Conservation (phyloP, 257 asterid genomes). For the Lycium barbarum region DNA sequence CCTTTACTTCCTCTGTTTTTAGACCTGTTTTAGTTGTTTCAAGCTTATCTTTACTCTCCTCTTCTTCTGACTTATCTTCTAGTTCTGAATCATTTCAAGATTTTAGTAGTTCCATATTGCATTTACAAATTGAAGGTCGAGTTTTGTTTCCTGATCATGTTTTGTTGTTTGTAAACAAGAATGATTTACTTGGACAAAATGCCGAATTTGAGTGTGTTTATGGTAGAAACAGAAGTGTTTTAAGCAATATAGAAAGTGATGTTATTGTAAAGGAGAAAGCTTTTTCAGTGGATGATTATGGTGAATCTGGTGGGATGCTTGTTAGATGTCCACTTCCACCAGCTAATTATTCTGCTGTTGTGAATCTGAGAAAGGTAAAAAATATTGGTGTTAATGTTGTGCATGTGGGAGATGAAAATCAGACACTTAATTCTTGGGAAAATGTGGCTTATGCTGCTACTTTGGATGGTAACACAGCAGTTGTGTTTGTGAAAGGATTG, state of each 20-base stretch:
- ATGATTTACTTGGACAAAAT: slow-evolving; percentile 37
- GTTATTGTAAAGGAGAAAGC: slow-evolving; percentile 45
- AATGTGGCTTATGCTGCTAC: slow-evolving; percentile 71
- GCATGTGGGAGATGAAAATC: slow-evolving; percentile 33
- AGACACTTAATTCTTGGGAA: slow-evolving; percentile 65
- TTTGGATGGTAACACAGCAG: slow-evolving; percentile 67
- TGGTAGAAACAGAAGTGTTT: slow-evolving; percentile 16
- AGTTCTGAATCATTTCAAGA: slow-evolving; percentile 48
- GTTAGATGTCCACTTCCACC: slow-evolving; percentile 82
- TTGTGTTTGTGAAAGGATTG: slow-evolving; percentile 93
- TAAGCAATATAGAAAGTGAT: background rate
- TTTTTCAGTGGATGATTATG: slow-evolving; percentile 70
- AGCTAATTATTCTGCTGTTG: slow-evolving; percentile 57
- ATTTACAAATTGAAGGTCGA: slow-evolving; percentile 61
- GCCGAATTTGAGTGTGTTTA: slow-evolving; percentile 68
- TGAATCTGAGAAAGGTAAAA: slow-evolving; percentile 45
- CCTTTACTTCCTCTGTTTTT: slow-evolving; percentile 60
- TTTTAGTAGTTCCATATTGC: slow-evolving; percentile 44
- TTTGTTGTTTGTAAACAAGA: slow-evolving; percentile 50
- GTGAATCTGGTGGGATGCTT: slow-evolving; percentile 58
- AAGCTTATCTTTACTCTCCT: slow-evolving; percentile 62
- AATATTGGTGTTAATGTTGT: slow-evolving; percentile 35
- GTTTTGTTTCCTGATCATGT: slow-evolving; percentile 87
- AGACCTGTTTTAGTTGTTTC: slow-evolving; percentile 77
- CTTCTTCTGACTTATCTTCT: slow-evolving; percentile 48